A percentile compares a stretch with the other conserved stretches of the same genome.
Conservation (phyloP, 768 basidiomycete genomes). For the Phaeolepiota aurea region DNA sequence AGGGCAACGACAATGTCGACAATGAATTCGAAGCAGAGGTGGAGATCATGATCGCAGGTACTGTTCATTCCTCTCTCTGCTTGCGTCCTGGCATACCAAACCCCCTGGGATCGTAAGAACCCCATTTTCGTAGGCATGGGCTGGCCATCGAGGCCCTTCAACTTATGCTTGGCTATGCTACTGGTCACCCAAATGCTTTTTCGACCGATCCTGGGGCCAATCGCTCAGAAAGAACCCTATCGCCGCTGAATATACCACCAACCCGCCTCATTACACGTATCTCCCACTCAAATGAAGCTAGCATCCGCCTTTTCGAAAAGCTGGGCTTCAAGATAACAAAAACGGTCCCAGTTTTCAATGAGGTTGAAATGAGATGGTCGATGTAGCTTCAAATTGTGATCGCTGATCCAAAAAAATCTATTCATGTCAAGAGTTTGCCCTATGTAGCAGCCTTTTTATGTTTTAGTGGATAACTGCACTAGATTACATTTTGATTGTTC, state of each 20-base stretch:
- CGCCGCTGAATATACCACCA: conserved; percentile 35
- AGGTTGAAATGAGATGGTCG: conserved; percentile 75
- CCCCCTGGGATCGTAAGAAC: conserved; percentile 33
- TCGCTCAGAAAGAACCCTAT: conserved; percentile 13
- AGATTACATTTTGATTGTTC: not conserved
- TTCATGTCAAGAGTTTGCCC: too few relatives aligned
- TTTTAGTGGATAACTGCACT: not conserved
- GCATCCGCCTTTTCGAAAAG: conserved; percentile 64
- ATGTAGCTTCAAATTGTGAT: not conserved
- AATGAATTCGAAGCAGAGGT: conserved; percentile 63
- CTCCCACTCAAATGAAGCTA: conserved; percentile 57
- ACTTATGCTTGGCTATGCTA: conserved; percentile 63
- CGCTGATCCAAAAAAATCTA: not conserved
- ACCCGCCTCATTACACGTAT: conserved; percentile 61
- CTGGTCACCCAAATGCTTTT: conserved; percentile 28
- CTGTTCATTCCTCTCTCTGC: conserved; percentile 5
- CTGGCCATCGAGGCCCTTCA: conserved; percentile 53
- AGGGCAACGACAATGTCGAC: conserved; percentile 16
- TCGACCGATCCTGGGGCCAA: conserved; percentile 6
- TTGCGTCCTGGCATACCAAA: not conserved
- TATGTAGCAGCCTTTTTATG: not conserved
- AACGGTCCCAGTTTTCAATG: conserved; percentile 64
- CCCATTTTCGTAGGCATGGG: conserved; percentile 60
- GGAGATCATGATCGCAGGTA: conserved; percentile 92
- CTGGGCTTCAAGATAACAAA: conserved; percentile 71